These are phyloP conservation scores for Paraphoma sp. DNA, from an alignment of 2,329 filamentous ascomycete species.

Conservation along the genomic window DNA sequence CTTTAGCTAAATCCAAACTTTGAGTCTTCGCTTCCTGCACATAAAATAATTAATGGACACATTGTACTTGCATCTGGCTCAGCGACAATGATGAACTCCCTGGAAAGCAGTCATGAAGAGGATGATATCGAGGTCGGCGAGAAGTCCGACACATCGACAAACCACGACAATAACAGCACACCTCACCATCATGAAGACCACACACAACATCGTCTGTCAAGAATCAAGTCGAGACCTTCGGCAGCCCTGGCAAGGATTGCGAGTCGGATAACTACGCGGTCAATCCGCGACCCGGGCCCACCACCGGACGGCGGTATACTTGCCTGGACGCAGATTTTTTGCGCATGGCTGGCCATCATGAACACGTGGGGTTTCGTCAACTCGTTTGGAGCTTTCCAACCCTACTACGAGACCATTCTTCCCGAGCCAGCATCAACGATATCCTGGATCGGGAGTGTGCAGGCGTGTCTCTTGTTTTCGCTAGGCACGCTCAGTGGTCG, in stretches of 20 bases:
- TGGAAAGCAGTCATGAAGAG: background rate
- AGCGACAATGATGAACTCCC: background rate
- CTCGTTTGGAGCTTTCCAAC: slow-evolving; percentile 55
- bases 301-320: slow-evolving; percentile 53
- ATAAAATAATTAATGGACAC: too few species aligned
- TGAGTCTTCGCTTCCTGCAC: too few species aligned
- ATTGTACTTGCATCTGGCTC: too few species aligned
- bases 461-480: slow-evolving; percentile 56
- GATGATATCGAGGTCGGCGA: background rate
- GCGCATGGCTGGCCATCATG: slow-evolving; percentile 37
- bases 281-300: slow-evolving; percentile 38
- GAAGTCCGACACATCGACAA: slow-evolving; percentile 10
- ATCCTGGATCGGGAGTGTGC: slow-evolving; percentile 60
- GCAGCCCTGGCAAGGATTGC: slow-evolving; percentile 34
- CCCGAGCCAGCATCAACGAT: slow-evolving; percentile 51
- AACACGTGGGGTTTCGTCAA: slow-evolving; percentile 51
- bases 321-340: slow-evolving; percentile 41
- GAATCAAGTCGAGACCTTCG: slow-evolving; percentile 19
- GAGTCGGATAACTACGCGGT: slow-evolving; percentile 43
- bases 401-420: slow-evolving; percentile 52
- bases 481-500: slow-evolving; percentile 56
- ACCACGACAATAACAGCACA: background rate
- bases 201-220: background rate
- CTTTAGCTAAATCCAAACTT: too few species aligned
- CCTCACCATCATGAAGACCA: background rate